Evolutionary conservation across 2,329 filamentous ascomycete genomes (phyloP).

Genomic region (Cordyceps militaris): DNA sequence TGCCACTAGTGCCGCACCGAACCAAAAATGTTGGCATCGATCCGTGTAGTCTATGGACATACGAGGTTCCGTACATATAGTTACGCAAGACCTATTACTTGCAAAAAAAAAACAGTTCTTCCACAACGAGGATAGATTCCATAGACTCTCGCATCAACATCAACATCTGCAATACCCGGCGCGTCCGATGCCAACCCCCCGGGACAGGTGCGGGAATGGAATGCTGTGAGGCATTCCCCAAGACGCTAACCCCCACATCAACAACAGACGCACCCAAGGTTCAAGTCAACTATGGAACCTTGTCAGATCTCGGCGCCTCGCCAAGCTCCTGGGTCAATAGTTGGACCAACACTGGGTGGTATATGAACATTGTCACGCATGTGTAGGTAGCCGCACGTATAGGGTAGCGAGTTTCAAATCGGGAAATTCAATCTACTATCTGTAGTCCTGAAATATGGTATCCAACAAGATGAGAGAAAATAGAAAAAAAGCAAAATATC

Average conservation of each 20-base stretch:
- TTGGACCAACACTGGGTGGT: too few species aligned
- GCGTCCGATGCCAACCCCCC: not conserved
- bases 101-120: too few species aligned
- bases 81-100: too few species aligned
- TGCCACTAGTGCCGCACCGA: too few species aligned
- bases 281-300: not conserved
- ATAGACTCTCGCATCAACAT: not conserved
- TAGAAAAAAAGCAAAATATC: not conserved
- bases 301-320: not conserved
- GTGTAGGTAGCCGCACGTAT: not conserved
- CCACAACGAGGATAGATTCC: not conserved
- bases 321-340: not conserved
- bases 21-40: too few species aligned
- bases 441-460: constrained; percentile 2
- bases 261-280: not conserved
- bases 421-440: not conserved
- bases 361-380: too few species aligned
- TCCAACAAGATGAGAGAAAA: constrained; percentile 1
- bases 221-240: not conserved
- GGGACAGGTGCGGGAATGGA: not conserved
- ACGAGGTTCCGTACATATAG: too few species aligned
- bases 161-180: not conserved
- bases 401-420: not conserved
- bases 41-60: too few species aligned
- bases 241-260: not conserved